Evolutionary conservation across 139 green algal species (phyloP).

Genomic region (Mesostigma viride): DNA sequence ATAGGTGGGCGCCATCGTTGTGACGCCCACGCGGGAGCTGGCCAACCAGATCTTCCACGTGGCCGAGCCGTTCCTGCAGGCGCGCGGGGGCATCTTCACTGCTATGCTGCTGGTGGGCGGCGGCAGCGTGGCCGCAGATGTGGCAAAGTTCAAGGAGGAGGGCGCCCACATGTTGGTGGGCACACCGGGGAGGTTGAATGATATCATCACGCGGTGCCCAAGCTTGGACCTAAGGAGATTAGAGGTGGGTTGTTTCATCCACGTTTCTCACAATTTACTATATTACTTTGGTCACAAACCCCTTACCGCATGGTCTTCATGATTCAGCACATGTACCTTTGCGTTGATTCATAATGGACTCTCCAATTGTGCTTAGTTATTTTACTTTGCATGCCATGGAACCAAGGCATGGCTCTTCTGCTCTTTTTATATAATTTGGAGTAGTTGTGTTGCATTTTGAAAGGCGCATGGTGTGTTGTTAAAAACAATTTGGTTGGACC

Average conservation of each 20-base stretch:
- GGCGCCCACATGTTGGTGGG: slow-evolving; percentile 68
- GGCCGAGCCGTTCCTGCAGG: slow-evolving; percentile 59
- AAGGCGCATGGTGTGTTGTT: too few relatives aligned
- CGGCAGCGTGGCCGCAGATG: slow-evolving; percentile 19
- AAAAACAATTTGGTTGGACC: too few relatives aligned
- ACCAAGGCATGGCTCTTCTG: too few relatives aligned
- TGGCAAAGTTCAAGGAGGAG: slow-evolving; percentile 44
- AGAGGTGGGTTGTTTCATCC: slow-evolving; percentile 36
- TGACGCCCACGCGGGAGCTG: slow-evolving; percentile 89
- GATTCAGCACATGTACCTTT: too few relatives aligned
- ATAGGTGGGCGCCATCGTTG: slow-evolving; percentile 77
- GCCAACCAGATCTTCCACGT: slow-evolving; percentile 77
- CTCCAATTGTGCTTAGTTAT: too few relatives aligned
- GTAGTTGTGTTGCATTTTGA: too few relatives aligned
- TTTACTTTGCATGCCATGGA: too few relatives aligned
- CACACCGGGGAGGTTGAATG: slow-evolving; percentile 81
- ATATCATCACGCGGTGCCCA: slow-evolving; percentile 62
- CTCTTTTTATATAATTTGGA: too few relatives aligned
- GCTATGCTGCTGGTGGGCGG: slow-evolving; percentile 33
- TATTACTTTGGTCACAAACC: too few relatives aligned
- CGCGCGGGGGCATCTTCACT: not conserved
- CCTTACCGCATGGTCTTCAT: too few relatives aligned
- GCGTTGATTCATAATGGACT: too few relatives aligned
- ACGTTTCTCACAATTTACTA: not conserved
- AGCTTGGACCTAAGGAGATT: slow-evolving; percentile 50